Base-by-base conservation (phyloP, 305 asterid species). In the Solanum hybrid region DNA sequence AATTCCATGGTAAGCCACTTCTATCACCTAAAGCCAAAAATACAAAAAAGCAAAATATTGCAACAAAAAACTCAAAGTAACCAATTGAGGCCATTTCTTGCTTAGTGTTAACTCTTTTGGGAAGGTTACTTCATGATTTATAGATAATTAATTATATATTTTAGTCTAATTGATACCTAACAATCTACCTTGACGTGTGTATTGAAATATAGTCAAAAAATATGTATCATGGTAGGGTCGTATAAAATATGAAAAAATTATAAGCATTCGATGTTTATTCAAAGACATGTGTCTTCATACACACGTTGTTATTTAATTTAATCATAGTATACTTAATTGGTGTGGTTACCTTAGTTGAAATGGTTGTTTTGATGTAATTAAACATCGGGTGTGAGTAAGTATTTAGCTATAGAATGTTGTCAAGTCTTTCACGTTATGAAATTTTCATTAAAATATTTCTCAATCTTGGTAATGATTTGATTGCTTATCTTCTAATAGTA, bases 1-100 rank as follows among this genome's bases (percentile, higher is more conserved):
- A 93, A 57, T 94, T 92, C 94, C 95, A 57, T 12, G 91, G 90
- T 11, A 85, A 61, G 14, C 73, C 91, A 10, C 89, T 89, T 67
- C 29, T 90, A 22, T 90, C 93, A 67, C 93, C 89, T 88, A 94
- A 87, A 11, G 79, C 57, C 92, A 92, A 93, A 22, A 94, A 18
- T 46, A 51, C 92, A 5, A 93, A 1, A 78, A 94, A 91, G 85
- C 94, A 93, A 6, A 92, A 31, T 9, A 88, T 29, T 40, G 94
- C 93, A 79, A 93, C 86, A 39, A 90, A 34, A 20, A 93, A 81
- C 51, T 93, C 95, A 24, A 82, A 79, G 91, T 64, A 90, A 35
- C 90, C 90, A 51, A 88, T 42, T 42, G 87, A 82, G 87, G 73
- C 26, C 87, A 82, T 82, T 14, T 28, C 73, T 64, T 64, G 73